Base-by-base conservation (phyloP, 768 basidiomycete species). In the Austroboletus festivus region DNA sequence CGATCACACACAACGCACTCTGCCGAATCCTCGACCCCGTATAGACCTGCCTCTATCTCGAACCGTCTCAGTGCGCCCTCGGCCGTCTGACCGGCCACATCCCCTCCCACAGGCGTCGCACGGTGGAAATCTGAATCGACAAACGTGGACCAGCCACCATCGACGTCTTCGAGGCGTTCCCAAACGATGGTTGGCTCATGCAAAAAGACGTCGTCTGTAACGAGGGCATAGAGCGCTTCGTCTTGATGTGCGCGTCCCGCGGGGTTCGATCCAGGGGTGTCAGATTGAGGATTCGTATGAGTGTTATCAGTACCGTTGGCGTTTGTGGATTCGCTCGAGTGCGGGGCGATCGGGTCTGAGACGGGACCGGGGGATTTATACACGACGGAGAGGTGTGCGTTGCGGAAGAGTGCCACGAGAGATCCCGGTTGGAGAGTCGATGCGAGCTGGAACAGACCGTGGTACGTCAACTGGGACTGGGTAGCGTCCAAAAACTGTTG, bases 141-240 rank as follows among this genome's bases (percentile, higher is more conserved):
- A 59, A 93, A 95, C 5, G 79, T 78, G 24, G 86, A 81, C 53
- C 74, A 83, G 2, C 80, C 76, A 1, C 90, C 90, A 51, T 95
- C 92, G 24, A 93, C 77, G 59, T 95, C 93, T 57, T 89, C 89
- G 23, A 96, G 70, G 18, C 85, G 81, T 68, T 96, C 93, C 93
- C 93, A 96, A 3, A 93, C 86, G 21, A 95, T 80, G 16, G 81
- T 81, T 0, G 82, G 73, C 62, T 95, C 93, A 48, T 80, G 65
- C 3, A 84, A 68, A 64, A 96, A 93, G 16, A 83, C 80, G 34
- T 88, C 76, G 64, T 96, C 93, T 0, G 93, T 93, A 12, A 86
- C 90, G 52, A 96, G 83, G 2, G 82, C 80, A 64, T 90, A 94
- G 7, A 96, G 71, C 5, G 80, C 76, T 0, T 76, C 48, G 24